Evolutionary conservation across 805 yeast genomes (phyloP).

Genomic region (Wickerhamomyces subpelliculosus): DNA sequence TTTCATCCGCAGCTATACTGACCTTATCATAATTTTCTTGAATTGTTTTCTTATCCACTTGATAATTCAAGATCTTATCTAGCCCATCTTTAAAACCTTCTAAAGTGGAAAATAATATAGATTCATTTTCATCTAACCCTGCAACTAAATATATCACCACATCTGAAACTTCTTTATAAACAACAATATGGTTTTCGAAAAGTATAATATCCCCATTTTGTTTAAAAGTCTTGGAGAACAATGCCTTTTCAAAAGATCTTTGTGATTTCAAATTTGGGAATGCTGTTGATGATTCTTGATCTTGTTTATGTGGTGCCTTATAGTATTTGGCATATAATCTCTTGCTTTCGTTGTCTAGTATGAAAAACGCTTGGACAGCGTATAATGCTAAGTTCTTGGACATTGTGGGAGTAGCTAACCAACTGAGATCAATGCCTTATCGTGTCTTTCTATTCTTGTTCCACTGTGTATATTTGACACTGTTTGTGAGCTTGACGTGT

Average conservation of each 20-base stretch:
- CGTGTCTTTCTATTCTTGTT: too few relatives aligned
- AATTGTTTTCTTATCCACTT: constrained; percentile 69
- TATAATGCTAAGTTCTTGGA: constrained; percentile 59
- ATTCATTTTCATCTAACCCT: constrained; percentile 77
- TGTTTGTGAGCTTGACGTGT: too few relatives aligned
- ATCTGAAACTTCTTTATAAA: constrained; percentile 84
- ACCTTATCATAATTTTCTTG: constrained; percentile 83
- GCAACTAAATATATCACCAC: constrained; percentile 67
- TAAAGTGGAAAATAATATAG: constrained; percentile 66
- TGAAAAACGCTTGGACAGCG: constrained; percentile 71
- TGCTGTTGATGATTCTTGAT: constrained; percentile 21
- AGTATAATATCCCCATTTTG: constrained; percentile 74
- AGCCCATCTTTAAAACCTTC: constrained; percentile 76
- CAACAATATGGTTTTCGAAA: constrained; percentile 70
- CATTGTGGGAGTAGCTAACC: constrained; percentile 16
- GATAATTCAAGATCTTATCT: constrained; percentile 61
- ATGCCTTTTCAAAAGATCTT: constrained; percentile 62
- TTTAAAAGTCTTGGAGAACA: constrained; percentile 73
- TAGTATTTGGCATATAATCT: constrained; percentile 84
- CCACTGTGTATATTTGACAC: too few relatives aligned
- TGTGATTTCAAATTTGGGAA: constrained; percentile 53
- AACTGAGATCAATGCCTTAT: neutral
- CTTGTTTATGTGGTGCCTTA: constrained; percentile 46
- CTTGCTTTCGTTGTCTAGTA: constrained; percentile 76
- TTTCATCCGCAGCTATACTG: constrained; percentile 81